Evolutionary conservation across 768 basidiomycete genomes (phyloP), one percentile per base, ranked within the genome.

Genomic region (Lactarius indigo): DNA sequence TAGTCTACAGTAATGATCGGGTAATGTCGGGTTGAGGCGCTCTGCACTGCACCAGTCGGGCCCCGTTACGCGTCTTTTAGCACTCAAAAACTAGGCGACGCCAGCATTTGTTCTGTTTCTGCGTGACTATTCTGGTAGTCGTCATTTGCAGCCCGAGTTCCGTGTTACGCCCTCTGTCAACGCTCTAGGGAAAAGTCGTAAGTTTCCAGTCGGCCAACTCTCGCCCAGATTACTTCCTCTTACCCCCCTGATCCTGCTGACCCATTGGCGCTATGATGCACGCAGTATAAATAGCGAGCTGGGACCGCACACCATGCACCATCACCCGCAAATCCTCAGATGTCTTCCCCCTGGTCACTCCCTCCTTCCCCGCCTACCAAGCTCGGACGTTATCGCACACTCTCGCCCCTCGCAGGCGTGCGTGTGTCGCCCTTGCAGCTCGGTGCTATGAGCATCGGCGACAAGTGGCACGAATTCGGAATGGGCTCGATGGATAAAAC

Each of bases 361-460:
- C 50, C 66, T 13, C 50, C 66, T 15, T 61, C 12, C 6, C 66
- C 61, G 2, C 30, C 26, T 10, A 57, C 65, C 17, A 67, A 59
- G 50, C 78, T 79, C 17, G 78, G 71, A 4, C 68, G 70, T 31
- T 79, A 81, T 70, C 78, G 82, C n/a, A 68, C 70, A 17, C 73
- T 83, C 18, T 77, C 79, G 0, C 78, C 80, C 7, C 52, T 68
- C 12, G 80, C 83, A 1, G 81, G 81, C 10, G 73, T 84, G 31
- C 79, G 78, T 56, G 84, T 84, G 18, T 85, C 83, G 2, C 82
- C 83, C 0, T 71, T 84, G 23, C 75, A 76, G 35, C 79, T 85
- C 31, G 83, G 83, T 3, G 83, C 77, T 4, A 80, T 81, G 81
- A 81, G 76, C 73, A 79, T 83, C 39, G 82, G 83, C 8, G 78